These are phyloP conservation scores for Salix purpurea DNA, from an alignment of 345 rosid species.

Conservation along the genomic window DNA sequence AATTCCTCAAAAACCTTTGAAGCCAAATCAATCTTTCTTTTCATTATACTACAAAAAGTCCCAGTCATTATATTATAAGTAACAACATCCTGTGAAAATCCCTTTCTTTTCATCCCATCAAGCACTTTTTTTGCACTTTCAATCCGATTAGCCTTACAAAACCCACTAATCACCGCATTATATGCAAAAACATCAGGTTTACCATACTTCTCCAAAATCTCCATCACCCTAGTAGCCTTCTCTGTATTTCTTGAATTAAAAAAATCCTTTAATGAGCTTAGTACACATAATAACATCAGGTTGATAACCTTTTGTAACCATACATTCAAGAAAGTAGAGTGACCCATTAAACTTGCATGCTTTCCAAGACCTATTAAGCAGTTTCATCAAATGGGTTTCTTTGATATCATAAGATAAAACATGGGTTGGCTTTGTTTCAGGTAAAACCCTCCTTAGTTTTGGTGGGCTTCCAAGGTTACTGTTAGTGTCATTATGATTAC, in stretches of 20 bases:
- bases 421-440: constrained; percentile 45
- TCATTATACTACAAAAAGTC: too few species aligned
- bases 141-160: constrained; percentile 67
- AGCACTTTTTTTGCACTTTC: too few species aligned
- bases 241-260: constrained; percentile 47
- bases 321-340: constrained; percentile 62
- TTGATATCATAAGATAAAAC: constrained; percentile 48
- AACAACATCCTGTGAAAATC: too few species aligned
- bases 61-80: too few species aligned
- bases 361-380: constrained; percentile 54
- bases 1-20: too few species aligned
- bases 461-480: constrained; percentile 15
- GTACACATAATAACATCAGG: constrained; percentile 73
- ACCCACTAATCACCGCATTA: constrained; percentile 77
- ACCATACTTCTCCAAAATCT: constrained; percentile 61
- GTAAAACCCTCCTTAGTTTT: constrained; percentile 14
- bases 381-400: constrained; percentile 53
- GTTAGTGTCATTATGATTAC: background rate
- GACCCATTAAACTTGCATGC: constrained; percentile 57
- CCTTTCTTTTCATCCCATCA: too few species aligned
- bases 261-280: constrained; percentile 71
- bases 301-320: constrained; percentile 51
- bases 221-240: constrained; percentile 70
- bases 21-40: too few species aligned
- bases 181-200: constrained; percentile 75